Evolutionary conservation across 805 yeast species (phyloP).

Genomic region (Pichia membranifaciens): DNA sequence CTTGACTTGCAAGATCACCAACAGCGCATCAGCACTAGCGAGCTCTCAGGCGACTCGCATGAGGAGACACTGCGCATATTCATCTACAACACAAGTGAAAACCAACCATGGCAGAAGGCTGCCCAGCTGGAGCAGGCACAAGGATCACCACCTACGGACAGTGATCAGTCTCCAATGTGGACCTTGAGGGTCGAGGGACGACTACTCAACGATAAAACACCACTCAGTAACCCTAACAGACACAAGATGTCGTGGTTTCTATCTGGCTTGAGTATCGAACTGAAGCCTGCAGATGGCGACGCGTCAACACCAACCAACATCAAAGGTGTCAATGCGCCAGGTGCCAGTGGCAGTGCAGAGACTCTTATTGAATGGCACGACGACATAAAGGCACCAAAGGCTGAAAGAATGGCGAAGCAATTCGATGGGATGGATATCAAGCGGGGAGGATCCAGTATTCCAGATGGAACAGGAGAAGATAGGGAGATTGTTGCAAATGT

Average conservation of each 20-base stretch:
- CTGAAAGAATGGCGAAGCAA: slow-evolving; percentile 33
- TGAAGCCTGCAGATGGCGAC: slow-evolving; percentile 32
- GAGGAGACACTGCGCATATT: slow-evolving; percentile 65
- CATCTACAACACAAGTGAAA: slow-evolving; percentile 72
- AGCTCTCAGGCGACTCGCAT: slow-evolving; percentile 38
- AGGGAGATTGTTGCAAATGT: slow-evolving; percentile 61
- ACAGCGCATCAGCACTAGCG: slow-evolving; percentile 24
- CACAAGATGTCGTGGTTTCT: slow-evolving; percentile 73
- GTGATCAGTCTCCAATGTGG: slow-evolving; percentile 51
- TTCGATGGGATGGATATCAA: slow-evolving; percentile 90
- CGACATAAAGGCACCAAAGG: slow-evolving; percentile 34
- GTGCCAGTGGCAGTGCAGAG: slow-evolving; percentile 25
- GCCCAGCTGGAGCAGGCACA: background rate
- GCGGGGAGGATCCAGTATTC: slow-evolving; percentile 54
- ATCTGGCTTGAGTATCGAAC: slow-evolving; percentile 79
- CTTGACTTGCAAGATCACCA: slow-evolving; percentile 74
- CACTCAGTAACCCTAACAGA: slow-evolving; percentile 43
- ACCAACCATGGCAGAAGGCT: slow-evolving; percentile 79
- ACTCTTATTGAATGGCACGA: slow-evolving; percentile 87
- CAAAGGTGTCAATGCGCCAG: slow-evolving; percentile 16
- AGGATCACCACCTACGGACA: background rate
- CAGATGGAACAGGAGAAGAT: slow-evolving; percentile 21
- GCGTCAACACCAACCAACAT: slow-evolving; percentile 20
- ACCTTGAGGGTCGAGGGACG: slow-evolving; percentile 86
- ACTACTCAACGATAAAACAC: slow-evolving; percentile 43